Conservation (phyloP, 345 rosid species). For the Combretum micranthum region DNA sequence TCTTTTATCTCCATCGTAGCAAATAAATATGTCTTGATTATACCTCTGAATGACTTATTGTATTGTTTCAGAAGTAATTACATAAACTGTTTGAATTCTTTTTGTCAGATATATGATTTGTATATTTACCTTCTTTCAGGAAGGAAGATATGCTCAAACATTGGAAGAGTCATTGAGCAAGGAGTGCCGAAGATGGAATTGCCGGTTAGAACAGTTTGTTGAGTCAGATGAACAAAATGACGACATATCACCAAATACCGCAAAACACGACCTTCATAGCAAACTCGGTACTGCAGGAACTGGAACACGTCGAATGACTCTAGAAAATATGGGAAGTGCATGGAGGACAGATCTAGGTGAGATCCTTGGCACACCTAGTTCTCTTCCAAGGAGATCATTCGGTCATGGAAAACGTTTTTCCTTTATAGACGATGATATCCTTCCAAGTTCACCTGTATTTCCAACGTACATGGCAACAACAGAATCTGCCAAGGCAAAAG, state of each 20-base stretch:
- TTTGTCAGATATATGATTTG: too few species aligned
- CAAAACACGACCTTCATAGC: slow-evolving; percentile 16
- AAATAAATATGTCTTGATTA: too few species aligned
- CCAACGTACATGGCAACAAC: slow-evolving; percentile 70
- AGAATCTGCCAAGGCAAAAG: slow-evolving; percentile 66
- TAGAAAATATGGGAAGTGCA: slow-evolving; percentile 17
- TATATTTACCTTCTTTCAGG: slow-evolving; percentile 29
- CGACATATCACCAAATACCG: slow-evolving; percentile 19
- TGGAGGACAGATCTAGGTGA: slow-evolving; percentile 33
- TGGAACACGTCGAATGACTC: slow-evolving; percentile 19
- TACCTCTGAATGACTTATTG: too few species aligned
- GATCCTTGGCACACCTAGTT: slow-evolving; percentile 38
- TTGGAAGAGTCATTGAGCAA: slow-evolving; percentile 31
- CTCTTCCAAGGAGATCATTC: slow-evolving; percentile 64
- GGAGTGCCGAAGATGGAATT: slow-evolving; percentile 32
- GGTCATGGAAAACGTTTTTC: slow-evolving; percentile 28
- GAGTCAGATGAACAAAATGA: slow-evolving; percentile 11
- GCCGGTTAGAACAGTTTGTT: slow-evolving; percentile 20
- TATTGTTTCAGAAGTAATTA: too few species aligned
- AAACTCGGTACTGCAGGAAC: slow-evolving; percentile 15
- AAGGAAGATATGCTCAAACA: slow-evolving; percentile 37
- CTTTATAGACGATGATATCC: slow-evolving; percentile 28
- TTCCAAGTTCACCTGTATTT: slow-evolving; percentile 40
- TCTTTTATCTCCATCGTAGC: not conserved
- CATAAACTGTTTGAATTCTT: too few species aligned